phyloP scores from a whole-genome alignment of 129 eudicot genomes.

The Chrysanthemum makinoi region DNA sequence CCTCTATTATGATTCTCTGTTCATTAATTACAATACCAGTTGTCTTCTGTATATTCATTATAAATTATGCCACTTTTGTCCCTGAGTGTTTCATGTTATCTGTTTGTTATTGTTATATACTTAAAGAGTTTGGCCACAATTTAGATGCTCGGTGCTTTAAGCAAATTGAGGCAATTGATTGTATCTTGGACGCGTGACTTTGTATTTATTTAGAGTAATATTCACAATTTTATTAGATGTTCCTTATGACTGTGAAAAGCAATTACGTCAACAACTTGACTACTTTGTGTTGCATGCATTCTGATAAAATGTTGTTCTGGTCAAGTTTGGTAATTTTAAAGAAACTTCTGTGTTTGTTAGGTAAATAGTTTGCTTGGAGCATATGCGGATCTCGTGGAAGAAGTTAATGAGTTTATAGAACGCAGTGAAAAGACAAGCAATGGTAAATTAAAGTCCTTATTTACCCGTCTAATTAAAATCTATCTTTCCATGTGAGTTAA shows the following conservation, averaged over 20 bases:
- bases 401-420: slow-evolving; percentile 65
- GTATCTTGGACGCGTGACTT: slow-evolving; percentile 2
- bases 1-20: slow-evolving; percentile 5
- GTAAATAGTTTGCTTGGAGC: slow-evolving; percentile 63
- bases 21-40: background rate
- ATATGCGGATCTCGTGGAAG: slow-evolving; percentile 73
- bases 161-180: slow-evolving; percentile 9
- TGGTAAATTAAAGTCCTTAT: slow-evolving; percentile 11
- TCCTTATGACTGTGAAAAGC: background rate
- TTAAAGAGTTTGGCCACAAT: background rate
- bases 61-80: slow-evolving; percentile 20
- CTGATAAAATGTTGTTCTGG: slow-evolving; percentile 15
- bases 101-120: no score
- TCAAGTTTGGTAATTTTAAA: slow-evolving; percentile 21
- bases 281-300: slow-evolving; percentile 12
- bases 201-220: slow-evolving; percentile 21
- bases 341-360: slow-evolving; percentile 41
- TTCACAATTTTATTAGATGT: slow-evolving; percentile 13
- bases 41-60: background rate
- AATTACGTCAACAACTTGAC: slow-evolving; percentile 1
- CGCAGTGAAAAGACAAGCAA: slow-evolving; percentile 69
- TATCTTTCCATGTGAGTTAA: slow-evolving; percentile 5
- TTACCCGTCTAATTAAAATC: slow-evolving; percentile 15
- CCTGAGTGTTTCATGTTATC: background rate
- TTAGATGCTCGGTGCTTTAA: background rate